A percentile compares a stretch with the other conserved stretches of the same genome.
phyloP scores from a whole-genome alignment of 129 eudicot genomes.

The Deinandra increscens region DNA sequence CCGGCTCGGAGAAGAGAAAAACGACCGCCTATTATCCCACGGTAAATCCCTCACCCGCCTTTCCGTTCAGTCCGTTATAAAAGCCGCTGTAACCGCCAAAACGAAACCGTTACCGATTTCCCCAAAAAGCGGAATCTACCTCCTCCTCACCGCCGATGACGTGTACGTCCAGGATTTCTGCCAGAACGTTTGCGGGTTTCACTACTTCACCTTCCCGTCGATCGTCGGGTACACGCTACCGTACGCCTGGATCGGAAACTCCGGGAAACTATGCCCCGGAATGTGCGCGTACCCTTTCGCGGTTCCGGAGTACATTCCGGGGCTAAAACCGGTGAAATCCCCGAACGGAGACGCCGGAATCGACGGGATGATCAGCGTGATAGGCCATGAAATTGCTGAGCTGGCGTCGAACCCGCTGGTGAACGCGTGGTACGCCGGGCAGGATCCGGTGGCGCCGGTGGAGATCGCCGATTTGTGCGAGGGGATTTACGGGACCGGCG shows the following conservation, averaged over 20 bases:
- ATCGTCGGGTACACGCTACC: conserved; percentile 87
- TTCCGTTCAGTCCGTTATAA: conserved; percentile 69
- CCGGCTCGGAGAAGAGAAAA: conserved; percentile 58
- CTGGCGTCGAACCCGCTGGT: conserved; percentile 65
- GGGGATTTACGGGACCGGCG: conserved; percentile 86
- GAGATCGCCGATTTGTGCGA: conserved; percentile 89
- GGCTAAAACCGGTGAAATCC: conserved; percentile 57
- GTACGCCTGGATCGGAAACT: conserved; percentile 89
- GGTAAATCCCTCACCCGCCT: conserved; percentile 73
- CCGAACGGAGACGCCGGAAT: conserved; percentile 76
- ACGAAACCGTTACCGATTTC: conserved; percentile 72
- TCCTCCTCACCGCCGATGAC: conserved; percentile 68
- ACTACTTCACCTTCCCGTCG: conserved; percentile 82
- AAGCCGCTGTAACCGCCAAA: conserved; percentile 54
- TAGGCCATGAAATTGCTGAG: conserved; percentile 78
- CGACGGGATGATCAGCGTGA: conserved; percentile 89
- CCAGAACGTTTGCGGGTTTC: conserved; percentile 76
- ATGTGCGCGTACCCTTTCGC: conserved; percentile 82
- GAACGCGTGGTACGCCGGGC: conserved; percentile 91
- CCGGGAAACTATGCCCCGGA: conserved; percentile 69
- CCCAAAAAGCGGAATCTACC: conserved; percentile 67
- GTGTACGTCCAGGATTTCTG: conserved; percentile 80
- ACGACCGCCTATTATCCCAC: conserved; percentile 72
- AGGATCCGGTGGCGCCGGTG: conserved; percentile 78
- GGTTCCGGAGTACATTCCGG: conserved; percentile 70